Base-by-base conservation (phyloP, 2,329 filamentous ascomycete species). In the Dothistroma pini region DNA sequence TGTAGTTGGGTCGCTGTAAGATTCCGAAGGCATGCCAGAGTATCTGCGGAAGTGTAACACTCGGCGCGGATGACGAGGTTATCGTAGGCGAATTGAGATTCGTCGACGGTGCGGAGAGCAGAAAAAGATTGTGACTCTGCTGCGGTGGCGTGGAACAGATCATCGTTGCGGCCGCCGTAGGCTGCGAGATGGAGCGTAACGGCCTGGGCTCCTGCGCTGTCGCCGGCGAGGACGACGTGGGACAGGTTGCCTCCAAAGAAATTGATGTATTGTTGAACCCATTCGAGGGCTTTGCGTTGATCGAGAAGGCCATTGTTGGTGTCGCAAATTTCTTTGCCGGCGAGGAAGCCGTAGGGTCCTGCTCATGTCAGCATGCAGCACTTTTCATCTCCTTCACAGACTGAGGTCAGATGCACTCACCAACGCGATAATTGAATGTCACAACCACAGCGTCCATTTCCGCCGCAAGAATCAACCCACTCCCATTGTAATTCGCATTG, bases 361-460 rank as follows among this genome's bases (percentile, higher is more conserved):
- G n/a, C 8, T 44, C 41, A n/a, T n/a, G 16, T 44, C 41, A 44
- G 41, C 41, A n/a, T n/a, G 2, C 41, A 2, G 14, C 41, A 44
- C 16, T n/a, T 6, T n/a, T n/a, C 8, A 8, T 4, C 2, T 44
- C 9, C 10, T 16, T n/a, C 41, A 14, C 14, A 19, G 41, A 19
- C 41, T n/a, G n/a, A 44, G 14, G 9, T 9, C 16, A 38, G 34
- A n/a, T 44, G 16, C 41, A 44, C 41, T 44, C 41, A 44, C 41
- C 89, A 11, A 93, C 88, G 5, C 90, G 86, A 71, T 93, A 92
- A 75, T 91, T 92, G 75, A 90, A 83, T 10, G 81, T 87, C 1
- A 93, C 87, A 0, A 91, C 84, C 0, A 93, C 76, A 29, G 91
- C 86, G 52, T 83, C 79, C 60, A 83, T 76, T 41, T 80, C 78